A percentile compares a stretch with the other conserved stretches of the same genome.
phyloP scores from a whole-genome alignment of 306 rosid species.

The Pterocarpus macrocarpus region DNA sequence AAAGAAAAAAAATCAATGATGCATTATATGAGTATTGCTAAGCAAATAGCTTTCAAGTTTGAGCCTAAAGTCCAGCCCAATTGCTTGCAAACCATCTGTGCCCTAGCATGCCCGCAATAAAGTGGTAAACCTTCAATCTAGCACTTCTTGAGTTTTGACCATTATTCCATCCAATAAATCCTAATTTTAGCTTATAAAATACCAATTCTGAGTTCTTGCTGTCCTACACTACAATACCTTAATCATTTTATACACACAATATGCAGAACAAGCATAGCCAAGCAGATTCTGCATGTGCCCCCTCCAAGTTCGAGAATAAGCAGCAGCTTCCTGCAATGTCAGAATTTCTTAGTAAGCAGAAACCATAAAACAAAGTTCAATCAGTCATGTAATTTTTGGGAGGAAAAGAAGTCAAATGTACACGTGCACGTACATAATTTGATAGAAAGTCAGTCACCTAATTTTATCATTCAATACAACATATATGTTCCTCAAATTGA shows the following conservation, averaged over 20 bases:
- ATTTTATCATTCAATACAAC: conserved; percentile 14
- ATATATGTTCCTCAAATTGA: conserved; percentile 6
- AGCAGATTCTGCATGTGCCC: conserved; percentile 98
- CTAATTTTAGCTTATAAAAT: conserved; percentile 18
- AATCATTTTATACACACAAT: conserved; percentile 97
- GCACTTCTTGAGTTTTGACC: conserved; percentile 7
- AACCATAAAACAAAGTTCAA: conserved; percentile 25
- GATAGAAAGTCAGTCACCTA: neutral
- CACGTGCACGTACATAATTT: neutral
- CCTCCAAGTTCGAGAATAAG: conserved; percentile 97
- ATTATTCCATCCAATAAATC: conserved; percentile 23
- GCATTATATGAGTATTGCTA: neutral
- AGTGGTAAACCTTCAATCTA: conserved; percentile 25
- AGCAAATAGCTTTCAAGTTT: conserved; percentile 20
- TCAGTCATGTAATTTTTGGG: conserved; percentile 8
- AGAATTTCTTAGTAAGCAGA: conserved; percentile 41
- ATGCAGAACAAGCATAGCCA: conserved; percentile 97
- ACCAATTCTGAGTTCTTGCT: conserved; percentile 27
- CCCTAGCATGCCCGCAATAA: conserved; percentile 14
- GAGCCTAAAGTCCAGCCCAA: neutral
- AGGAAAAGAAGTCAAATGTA: neutral
- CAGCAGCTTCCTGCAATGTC: conserved; percentile 91
- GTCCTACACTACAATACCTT: conserved; percentile 65
- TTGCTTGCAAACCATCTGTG: conserved; percentile 30
- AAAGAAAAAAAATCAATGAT: conserved; percentile 2